Evolutionary conservation across 805 yeast species (phyloP), one percentile per base, ranked within the genome.

Genomic region (Candida vartiovaarae): DNA sequence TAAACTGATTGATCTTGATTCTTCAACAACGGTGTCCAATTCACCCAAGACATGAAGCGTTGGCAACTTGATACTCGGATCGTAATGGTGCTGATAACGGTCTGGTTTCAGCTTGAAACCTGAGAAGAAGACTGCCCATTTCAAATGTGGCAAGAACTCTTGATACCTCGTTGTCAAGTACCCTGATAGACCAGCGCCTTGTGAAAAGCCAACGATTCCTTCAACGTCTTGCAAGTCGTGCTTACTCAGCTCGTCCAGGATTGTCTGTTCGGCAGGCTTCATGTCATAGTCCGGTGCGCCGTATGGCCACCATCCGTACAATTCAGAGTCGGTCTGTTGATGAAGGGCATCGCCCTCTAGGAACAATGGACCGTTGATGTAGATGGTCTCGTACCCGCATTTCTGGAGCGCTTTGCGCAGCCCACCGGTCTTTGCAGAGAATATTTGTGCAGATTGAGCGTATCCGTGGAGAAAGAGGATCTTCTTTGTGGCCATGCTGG

Each of bases 121-220:
- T 20, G 90, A 77, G 58, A 84, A 90, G 35, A 85, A 64, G 5
- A 58, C 42, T 1, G 50, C 52, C 34, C 49, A 90, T 55, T 82
- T 76, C 47, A 90, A 46, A 15, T 53, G 41, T n/a, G 69, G 68
- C 24, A 55, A 34, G n/a, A 48, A 36, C 26, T 47, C 31, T 26
- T 44, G 38, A 26, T 50, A 49, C 25, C 46, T 45, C 10, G 78
- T 82, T 25, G 83, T 59, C 10, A 85, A 61, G 5, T 85, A 57
- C 2, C 71, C 95, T 1, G 82, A 80, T 25, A 90, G 62, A 0
- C 90, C 95, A 3, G 95, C 95, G 40, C 99, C 99, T 64, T 93
- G 98, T 26, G 95, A 82, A 57, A 91, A 91, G 1, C 96, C 97
- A 36, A 91, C 61, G 6, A 91, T 60, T 2, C 97, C 99, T 6